Evolutionary conservation across 140 eudicot genomes (phyloP).

Genomic region (Ambrosia hybrid): DNA sequence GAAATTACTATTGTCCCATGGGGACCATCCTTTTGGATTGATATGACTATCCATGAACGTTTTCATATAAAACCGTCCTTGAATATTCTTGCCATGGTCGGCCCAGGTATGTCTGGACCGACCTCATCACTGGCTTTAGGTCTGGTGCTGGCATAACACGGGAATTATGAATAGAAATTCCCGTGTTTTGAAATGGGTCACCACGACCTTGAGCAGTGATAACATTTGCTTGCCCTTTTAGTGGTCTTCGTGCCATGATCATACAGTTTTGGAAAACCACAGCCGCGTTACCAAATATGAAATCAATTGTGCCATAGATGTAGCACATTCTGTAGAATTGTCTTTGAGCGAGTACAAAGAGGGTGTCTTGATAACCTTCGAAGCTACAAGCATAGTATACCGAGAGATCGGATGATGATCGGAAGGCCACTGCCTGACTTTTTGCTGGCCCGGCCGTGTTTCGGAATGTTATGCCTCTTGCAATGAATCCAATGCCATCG

Average conservation of each 20-base stretch:
- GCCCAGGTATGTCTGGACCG: conserved; percentile 58
- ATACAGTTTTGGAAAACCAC: conserved; percentile 83
- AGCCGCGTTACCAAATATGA: conserved; percentile 95
- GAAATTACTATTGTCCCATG: conserved; percentile 63
- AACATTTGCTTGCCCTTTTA: conserved; percentile 47
- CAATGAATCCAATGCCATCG: conserved; percentile 71
- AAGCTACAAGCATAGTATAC: conserved; percentile 72
- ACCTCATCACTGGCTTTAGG: conserved; percentile 44
- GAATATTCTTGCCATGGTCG: conserved; percentile 91
- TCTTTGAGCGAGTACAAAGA: conserved; percentile 76
- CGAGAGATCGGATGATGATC: conserved; percentile 79
- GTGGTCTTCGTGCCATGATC: conserved; percentile 68
- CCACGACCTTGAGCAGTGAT: conserved; percentile 88
- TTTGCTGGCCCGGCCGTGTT: conserved; percentile 81
- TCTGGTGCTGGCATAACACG: conserved; percentile 70
- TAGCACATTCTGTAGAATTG: conserved; percentile 76
- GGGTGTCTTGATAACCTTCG: conserved; percentile 91
- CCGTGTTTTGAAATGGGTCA: conserved; percentile 82
- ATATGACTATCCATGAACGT: conserved; percentile 49
- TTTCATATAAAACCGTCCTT: conserved; percentile 56
- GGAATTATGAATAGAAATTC: conserved; percentile 64
- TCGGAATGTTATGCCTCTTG: conserved; percentile 73
- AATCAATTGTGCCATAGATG: conserved; percentile 78
- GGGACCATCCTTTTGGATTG: conserved; percentile 72
- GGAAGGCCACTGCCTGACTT: conserved; percentile 84